These are phyloP conservation scores for Trichocomaceae sp. DNA, from an alignment of 2,329 filamentous ascomycete species.

Conservation along the genomic window DNA sequence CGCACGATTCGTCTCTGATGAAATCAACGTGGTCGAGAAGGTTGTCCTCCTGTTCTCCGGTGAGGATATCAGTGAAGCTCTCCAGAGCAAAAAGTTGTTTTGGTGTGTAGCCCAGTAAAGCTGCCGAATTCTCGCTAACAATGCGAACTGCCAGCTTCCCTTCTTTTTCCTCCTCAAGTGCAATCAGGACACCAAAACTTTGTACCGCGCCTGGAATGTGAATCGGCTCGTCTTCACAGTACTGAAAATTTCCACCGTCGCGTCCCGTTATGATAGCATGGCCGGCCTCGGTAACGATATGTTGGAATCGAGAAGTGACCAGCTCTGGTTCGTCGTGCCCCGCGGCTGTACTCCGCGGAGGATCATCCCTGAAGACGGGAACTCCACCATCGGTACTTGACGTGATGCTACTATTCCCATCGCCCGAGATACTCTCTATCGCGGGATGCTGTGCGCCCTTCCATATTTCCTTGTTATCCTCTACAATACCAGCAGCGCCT, in stretches of 20 bases:
- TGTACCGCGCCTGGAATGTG: conserved; percentile 81
- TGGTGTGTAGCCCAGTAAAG: conserved; percentile 70
- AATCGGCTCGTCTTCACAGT: conserved; percentile 87
- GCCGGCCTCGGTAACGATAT: conserved; percentile 67
- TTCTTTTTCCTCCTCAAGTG: conserved; percentile 62
- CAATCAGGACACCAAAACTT: conserved; percentile 70
- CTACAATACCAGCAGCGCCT: neutral
- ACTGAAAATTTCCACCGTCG: conserved; percentile 63
- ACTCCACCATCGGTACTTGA: conserved; percentile 16
- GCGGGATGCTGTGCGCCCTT: conserved; percentile 1
- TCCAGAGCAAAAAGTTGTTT: conserved; percentile 65
- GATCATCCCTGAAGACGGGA: conserved; percentile 9
- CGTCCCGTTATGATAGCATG: conserved; percentile 78
- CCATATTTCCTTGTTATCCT: conserved; percentile 8
- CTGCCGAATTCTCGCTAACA: conserved; percentile 72
- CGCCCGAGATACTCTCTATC: conserved; percentile 17
- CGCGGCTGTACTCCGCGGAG: conserved; percentile 25
- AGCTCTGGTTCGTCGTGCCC: conserved; percentile 43
- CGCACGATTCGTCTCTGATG: conserved; percentile 72
- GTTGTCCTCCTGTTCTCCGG: conserved; percentile 76
- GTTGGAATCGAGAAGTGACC: conserved; percentile 69
- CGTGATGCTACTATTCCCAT: conserved; percentile 10
- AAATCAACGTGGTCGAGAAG: conserved; percentile 83
- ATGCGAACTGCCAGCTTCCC: conserved; percentile 64
- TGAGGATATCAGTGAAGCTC: conserved; percentile 76